A percentile compares a stretch with the other conserved stretches of the same genome.
These are phyloP conservation scores for Moniliophthora roreri DNA, from an alignment of 1,284 basidiomycete species.

Conservation along the genomic window DNA sequence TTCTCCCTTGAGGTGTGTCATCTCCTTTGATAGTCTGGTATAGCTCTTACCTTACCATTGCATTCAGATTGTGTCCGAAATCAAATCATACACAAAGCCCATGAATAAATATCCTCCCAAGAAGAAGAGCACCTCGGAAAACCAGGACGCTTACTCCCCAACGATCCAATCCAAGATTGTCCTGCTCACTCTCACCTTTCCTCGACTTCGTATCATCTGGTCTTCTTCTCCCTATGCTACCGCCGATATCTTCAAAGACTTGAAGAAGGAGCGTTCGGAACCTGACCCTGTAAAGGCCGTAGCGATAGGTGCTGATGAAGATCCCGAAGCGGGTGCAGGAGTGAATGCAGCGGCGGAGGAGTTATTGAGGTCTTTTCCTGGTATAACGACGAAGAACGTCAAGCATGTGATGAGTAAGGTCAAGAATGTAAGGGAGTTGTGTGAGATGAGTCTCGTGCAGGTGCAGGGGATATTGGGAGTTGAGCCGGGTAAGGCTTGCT, in stretches of 20 bases:
- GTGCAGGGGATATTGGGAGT: slow-evolving; percentile 81
- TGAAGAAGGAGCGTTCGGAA: slow-evolving; percentile 84
- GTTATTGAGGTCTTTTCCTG: slow-evolving; percentile 70
- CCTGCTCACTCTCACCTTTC: slow-evolving; percentile 87
- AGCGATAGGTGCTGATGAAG: slow-evolving; percentile 78
- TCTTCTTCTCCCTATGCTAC: slow-evolving; percentile 94
- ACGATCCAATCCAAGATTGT: slow-evolving; percentile 89
- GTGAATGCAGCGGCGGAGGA: slow-evolving; percentile 78
- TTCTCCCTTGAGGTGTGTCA: slow-evolving; percentile 82
- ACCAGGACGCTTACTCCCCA: slow-evolving; percentile 39
- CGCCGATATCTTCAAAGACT: slow-evolving; percentile 89
- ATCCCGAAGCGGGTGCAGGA: slow-evolving; percentile 61
- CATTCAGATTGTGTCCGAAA: slow-evolving; percentile 53
- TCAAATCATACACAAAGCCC: slow-evolving; percentile 63
- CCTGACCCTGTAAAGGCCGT: slow-evolving; percentile 81
- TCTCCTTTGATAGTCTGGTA: not conserved
- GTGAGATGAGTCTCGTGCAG: slow-evolving; percentile 59
- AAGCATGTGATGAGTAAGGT: slow-evolving; percentile 85
- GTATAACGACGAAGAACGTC: slow-evolving; percentile 83
- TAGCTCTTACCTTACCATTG: not conserved
- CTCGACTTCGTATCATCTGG: slow-evolving; percentile 93
- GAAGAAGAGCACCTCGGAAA: slow-evolving; percentile 41
- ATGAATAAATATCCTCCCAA: slow-evolving; percentile 56
- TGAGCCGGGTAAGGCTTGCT: slow-evolving; percentile 80
- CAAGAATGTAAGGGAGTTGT: slow-evolving; percentile 74